A percentile compares a stretch with the other conserved stretches of the same genome.
These are phyloP conservation scores for Macadamia tetraphylla DNA, from an alignment of 164 flowering plant species.

Conservation along the genomic window DNA sequence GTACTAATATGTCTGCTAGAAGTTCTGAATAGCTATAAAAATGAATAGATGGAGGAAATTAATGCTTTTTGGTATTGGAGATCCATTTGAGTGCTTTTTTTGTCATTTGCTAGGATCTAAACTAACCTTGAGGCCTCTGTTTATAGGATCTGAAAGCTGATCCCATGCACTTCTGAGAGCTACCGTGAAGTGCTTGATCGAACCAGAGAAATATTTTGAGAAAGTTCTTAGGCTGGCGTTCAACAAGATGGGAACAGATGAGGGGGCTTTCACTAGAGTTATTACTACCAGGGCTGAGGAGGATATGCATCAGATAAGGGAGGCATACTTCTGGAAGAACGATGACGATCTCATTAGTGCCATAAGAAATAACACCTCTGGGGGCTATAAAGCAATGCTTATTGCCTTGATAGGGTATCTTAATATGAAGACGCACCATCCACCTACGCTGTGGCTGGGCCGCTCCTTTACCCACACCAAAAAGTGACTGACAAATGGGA, in stretches of 20 bases:
- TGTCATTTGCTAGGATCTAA: too few relatives aligned
- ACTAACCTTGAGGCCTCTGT: background rate
- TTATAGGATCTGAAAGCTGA: constrained; percentile 54
- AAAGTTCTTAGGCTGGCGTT: constrained; percentile 55
- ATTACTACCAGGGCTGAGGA: constrained; percentile 75
- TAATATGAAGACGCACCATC: constrained; percentile 1
- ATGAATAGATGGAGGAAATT: background rate
- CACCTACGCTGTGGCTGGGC: too few relatives aligned
- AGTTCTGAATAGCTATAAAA: background rate
- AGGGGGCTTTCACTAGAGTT: constrained; percentile 70
- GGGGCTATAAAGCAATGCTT: constrained; percentile 68
- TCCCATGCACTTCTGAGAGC: constrained; percentile 36
- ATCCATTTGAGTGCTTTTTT: too few relatives aligned
- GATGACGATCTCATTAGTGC: constrained; percentile 54
- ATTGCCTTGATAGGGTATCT: constrained; percentile 40
- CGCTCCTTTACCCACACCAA: too few relatives aligned
- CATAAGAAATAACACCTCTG: constrained; percentile 53
- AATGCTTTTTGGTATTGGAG: background rate
- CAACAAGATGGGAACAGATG: constrained; percentile 64
- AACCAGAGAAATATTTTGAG: constrained; percentile 59
- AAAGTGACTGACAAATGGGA: too few relatives aligned
- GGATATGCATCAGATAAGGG: constrained; percentile 67
- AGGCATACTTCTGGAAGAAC: constrained; percentile 55
- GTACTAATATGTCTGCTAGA: background rate
- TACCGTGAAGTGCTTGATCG: constrained; percentile 46